These are phyloP conservation scores for Fragaria nilgerrensis DNA, from an alignment of 306 rosid genomes.

Conservation along the genomic window DNA sequence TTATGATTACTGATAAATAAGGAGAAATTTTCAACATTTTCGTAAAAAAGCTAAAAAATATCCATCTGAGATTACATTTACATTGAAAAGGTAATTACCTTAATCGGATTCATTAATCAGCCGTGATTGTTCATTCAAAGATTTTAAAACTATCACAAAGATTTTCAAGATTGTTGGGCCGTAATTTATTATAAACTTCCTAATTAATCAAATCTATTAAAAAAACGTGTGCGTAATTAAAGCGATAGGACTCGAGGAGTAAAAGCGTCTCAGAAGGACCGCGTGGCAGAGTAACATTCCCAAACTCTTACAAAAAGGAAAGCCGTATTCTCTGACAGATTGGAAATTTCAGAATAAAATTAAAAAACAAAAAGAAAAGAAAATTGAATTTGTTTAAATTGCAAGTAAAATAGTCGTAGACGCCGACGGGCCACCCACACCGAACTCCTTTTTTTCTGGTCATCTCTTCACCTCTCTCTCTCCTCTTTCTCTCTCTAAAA, in stretches of 20 bases:
- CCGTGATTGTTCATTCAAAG: not conserved
- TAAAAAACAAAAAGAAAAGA: not conserved
- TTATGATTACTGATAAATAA: no score
- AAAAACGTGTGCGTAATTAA: not conserved
- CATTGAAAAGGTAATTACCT: not conserved
- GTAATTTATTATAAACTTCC: not conserved
- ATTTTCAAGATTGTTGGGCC: not conserved
- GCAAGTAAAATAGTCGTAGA: slow-evolving; percentile 36
- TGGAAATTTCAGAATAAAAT: not conserved
- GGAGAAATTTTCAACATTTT: no score
- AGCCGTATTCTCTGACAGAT: slow-evolving; percentile 48
- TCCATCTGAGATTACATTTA: not conserved
- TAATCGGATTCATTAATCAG: not conserved
- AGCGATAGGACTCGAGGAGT: not conserved
- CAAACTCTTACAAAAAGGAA: slow-evolving; percentile 23
- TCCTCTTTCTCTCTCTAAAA: not conserved
- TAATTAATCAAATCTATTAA: no score
- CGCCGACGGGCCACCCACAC: slow-evolving; percentile 95
- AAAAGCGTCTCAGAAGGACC: slow-evolving; percentile 1
- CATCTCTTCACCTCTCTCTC: slow-evolving; percentile 33
- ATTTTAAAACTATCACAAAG: not conserved
- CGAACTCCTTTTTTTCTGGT: slow-evolving; percentile 60
- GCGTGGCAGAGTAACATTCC: slow-evolving; percentile 32
- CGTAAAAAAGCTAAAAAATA: no score
- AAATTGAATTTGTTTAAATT: not conserved